These are phyloP conservation scores for Spencermartinsiella ligniputridi DNA, from an alignment of 1,139 yeast genomes.

Conservation along the genomic window DNA sequence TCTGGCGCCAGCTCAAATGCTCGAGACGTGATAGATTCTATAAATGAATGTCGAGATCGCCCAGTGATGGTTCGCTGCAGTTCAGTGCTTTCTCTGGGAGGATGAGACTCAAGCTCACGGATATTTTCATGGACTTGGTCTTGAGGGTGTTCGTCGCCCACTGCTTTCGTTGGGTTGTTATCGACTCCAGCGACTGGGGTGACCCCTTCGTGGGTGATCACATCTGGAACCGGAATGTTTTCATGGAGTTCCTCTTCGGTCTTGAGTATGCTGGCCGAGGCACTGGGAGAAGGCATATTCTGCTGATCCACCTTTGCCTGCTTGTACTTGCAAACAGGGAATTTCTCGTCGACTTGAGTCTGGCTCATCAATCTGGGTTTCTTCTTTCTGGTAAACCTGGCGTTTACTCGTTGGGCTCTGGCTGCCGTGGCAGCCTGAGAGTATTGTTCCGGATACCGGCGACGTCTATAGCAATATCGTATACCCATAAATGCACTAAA, in stretches of 20 bases:
- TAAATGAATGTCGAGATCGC: background rate
- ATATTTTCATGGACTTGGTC: slow-evolving; percentile 6
- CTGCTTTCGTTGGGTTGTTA: slow-evolving; percentile 1
- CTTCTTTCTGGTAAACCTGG: slow-evolving; percentile 19
- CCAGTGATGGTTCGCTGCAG: background rate
- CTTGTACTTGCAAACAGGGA: slow-evolving; percentile 58
- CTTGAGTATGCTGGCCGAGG: slow-evolving; percentile 40
- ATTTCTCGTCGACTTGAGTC: slow-evolving; percentile 61
- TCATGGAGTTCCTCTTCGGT: slow-evolving; percentile 9
- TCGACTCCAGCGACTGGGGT: background rate
- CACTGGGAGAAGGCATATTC: background rate
- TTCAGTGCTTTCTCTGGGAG: background rate
- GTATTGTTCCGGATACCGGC: slow-evolving; percentile 22
- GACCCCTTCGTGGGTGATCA: background rate
- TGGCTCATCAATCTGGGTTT: slow-evolving; percentile 42
- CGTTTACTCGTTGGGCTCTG: slow-evolving; percentile 8
- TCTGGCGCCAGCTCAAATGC: slow-evolving; percentile 17
- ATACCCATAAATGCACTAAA: slow-evolving; percentile 33
- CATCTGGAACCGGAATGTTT: background rate
- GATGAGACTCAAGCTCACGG: background rate
- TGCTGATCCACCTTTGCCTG: slow-evolving; percentile 28
- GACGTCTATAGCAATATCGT: slow-evolving; percentile 32
- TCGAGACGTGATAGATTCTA: background rate
- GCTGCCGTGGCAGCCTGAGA: slow-evolving; percentile 5
- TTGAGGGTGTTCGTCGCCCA: slow-evolving; percentile 4